Percentiles rank a stretch among this genome's conserved stretches.
These are phyloP conservation scores for Alternaria tenuissima DNA, from an alignment of 2,329 filamentous ascomycete genomes.

Conservation along the genomic window DNA sequence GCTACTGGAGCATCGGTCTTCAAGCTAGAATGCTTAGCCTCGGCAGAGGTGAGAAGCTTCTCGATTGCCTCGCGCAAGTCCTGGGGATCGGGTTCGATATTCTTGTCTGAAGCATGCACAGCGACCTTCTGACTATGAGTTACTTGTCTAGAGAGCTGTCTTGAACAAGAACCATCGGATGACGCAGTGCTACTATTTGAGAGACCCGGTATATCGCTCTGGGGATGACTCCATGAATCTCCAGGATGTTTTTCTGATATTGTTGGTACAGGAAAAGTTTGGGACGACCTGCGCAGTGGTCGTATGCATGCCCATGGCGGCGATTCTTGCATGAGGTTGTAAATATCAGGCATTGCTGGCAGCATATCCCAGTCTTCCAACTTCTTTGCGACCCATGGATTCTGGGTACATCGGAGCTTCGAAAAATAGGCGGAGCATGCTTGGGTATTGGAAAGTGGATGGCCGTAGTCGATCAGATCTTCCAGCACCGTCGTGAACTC, in stretches of 20 bases:
- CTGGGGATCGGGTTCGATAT: conserved; percentile 22
- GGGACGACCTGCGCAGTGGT: conserved; percentile 34
- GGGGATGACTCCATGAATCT: conserved; percentile 25
- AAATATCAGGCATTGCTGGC: conserved; percentile 28
- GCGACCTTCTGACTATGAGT: conserved; percentile 39
- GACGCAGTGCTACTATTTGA: conserved; percentile 29
- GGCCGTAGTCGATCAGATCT: conserved; percentile 46
- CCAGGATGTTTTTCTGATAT: conserved; percentile 32
- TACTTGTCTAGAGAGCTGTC: conserved; percentile 32
- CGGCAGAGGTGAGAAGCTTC: conserved; percentile 9
- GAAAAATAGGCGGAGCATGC: conserved; percentile 51
- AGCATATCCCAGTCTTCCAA: conserved; percentile 44
- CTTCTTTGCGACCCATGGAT: conserved; percentile 47
- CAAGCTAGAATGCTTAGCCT: conserved; percentile 12
- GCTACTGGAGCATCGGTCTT: neutral
- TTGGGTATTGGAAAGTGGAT: conserved; percentile 45
- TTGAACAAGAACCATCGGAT: conserved; percentile 31
- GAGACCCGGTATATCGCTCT: neutral
- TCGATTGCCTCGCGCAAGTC: conserved; percentile 28
- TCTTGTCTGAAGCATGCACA: conserved; percentile 29
- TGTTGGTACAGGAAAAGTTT: conserved; percentile 27
- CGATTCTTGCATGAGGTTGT: conserved; percentile 41
- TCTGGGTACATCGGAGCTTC: conserved; percentile 49
- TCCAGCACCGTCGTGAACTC: conserved; percentile 45
- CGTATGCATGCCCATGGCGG: conserved; percentile 44